Base-by-base conservation (phyloP, 768 basidiomycete genomes). In the Mycena chlorophos region DNA sequence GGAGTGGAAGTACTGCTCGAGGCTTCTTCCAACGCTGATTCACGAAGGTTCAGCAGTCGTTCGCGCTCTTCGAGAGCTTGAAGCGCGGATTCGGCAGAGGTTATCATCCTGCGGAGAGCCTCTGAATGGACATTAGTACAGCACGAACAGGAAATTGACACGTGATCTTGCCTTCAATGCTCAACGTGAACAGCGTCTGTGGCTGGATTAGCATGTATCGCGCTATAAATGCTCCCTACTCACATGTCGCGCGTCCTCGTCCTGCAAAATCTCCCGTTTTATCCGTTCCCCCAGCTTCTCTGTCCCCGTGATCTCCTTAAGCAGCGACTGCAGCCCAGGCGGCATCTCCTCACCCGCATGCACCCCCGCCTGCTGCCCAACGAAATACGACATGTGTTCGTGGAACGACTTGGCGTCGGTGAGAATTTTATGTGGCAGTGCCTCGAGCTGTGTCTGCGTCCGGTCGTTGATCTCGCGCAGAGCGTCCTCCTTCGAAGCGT, bases 271-370 rank as follows among this genome's bases (percentile, higher is more conserved):
- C 57, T 73, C 72, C 50, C 62, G 56, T 57, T 69, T 67, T 14
- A 71, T 61, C 56, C 64, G 58, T 58, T 71, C 68, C 10, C 67
- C 66, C 17, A 74, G 49, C 47, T 57, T 66, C 57, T 70, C 69
- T n/a, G 66, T 65, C 8, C 69, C 70, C 2, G 69, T 65, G 13
- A 75, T 68, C 52, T 73, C 72, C 31, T 71, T 63, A 63, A 75
- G 58, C 49, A 75, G 38, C 51, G 64, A 57, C 57, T 56, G 67
- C 49, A 75, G 43, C 3, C 70, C 68, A 2, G 64, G 62, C 6
- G 74, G 74, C 4, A 74, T 48, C 10, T 49, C 25, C 1, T 66
- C 57, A 13, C 52, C 49, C 14, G 60, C 45, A 14, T 66, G 63
- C 23, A 55, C 51, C 12, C 48, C 40, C 27, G 55, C 28, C 54